Conservation (phyloP, 2,329 filamentous ascomycete genomes). For the Exophiala sideris region DNA sequence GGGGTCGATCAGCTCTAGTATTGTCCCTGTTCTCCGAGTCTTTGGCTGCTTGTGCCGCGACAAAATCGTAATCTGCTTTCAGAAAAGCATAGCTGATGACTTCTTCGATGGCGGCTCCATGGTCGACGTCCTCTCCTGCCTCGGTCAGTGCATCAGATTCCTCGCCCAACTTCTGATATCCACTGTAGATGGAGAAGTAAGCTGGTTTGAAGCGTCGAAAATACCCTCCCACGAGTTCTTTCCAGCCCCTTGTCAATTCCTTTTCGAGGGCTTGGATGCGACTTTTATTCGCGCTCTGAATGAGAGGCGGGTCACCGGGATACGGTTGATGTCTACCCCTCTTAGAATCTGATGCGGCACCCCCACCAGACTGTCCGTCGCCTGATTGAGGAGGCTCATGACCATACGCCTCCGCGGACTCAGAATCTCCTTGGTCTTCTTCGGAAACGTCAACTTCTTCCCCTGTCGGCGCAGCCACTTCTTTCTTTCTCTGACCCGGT, state of each 20-base stretch:
- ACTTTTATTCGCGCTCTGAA: conserved; percentile 53
- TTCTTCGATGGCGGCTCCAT: conserved; percentile 44
- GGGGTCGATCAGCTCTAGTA: conserved; percentile 67
- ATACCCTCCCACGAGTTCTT: conserved; percentile 83
- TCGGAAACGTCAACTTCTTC: conserved; percentile 15
- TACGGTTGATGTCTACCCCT: conserved; percentile 5
- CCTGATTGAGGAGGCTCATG: conserved; percentile 8
- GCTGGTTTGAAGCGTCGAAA: conserved; percentile 85
- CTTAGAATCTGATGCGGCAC: conserved; percentile 20
- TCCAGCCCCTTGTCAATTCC: conserved; percentile 72
- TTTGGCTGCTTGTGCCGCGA: conserved; percentile 82
- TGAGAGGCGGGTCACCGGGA: conserved; percentile 43
- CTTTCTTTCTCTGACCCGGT: conserved; percentile 16
- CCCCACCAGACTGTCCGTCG: conserved; percentile 32
- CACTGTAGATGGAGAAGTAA: conserved; percentile 59
- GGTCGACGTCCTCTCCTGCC: conserved; percentile 31
- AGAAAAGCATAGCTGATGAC: conserved; percentile 89
- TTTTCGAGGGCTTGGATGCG: conserved; percentile 68
- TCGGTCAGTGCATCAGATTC: conserved; percentile 29
- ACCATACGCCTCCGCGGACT: conserved; percentile 10
- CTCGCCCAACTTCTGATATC: conserved; percentile 33
- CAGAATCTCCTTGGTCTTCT: conserved; percentile 14
- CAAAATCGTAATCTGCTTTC: conserved; percentile 89
- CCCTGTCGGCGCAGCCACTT: conserved; percentile 1
- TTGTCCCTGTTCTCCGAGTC: conserved; percentile 62